A percentile compares a stretch with the other conserved stretches of the same genome.
Evolutionary conservation across 2,329 filamentous ascomycete genomes (phyloP).

Genomic region (Shiraia sp.): DNA sequence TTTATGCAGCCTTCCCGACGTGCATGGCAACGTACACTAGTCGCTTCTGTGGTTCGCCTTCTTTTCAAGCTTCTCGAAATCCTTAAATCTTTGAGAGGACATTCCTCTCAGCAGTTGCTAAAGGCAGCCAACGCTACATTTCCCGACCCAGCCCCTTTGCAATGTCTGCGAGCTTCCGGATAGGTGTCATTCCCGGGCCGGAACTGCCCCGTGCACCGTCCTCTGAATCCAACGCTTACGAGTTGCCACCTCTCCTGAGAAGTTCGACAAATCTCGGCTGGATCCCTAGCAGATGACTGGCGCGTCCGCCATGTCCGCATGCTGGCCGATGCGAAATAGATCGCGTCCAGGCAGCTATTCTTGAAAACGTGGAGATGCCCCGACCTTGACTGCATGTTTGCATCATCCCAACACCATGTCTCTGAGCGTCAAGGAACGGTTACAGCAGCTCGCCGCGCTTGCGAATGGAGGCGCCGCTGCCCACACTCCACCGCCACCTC

Average conservation of each 20-base stretch:
- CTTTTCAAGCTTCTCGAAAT: too few relatives aligned
- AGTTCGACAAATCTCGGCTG: conserved; percentile 21
- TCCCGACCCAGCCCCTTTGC: too few relatives aligned
- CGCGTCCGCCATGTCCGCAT: conserved; percentile 15
- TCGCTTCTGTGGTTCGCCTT: too few relatives aligned
- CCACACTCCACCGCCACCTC: conserved; percentile 7
- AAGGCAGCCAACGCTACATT: too few relatives aligned
- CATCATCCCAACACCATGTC: conserved; percentile 19
- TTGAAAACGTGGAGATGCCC: conserved; percentile 6
- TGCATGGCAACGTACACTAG: too few relatives aligned
- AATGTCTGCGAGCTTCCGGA: too few relatives aligned
- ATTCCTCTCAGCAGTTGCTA: too few relatives aligned
- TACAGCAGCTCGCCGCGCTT: conserved; percentile 9
- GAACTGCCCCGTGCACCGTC: too few relatives aligned
- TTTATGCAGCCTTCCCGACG: too few relatives aligned
- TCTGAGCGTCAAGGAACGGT: conserved; percentile 26
- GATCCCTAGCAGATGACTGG: conserved; percentile 14
- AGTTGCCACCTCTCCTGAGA: conserved; percentile 10
- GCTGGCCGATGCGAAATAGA: conserved; percentile 19
- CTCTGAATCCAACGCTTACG: too few relatives aligned
- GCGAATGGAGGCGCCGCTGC: conserved; percentile 6
- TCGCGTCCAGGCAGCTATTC: conserved; percentile 8
- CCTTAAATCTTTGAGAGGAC: too few relatives aligned
- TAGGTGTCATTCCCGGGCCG: too few relatives aligned
- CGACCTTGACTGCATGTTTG: conserved; percentile 4